phyloP scores from a whole-genome alignment of 441 rosid genomes.

The Syzygium syzygioides region DNA sequence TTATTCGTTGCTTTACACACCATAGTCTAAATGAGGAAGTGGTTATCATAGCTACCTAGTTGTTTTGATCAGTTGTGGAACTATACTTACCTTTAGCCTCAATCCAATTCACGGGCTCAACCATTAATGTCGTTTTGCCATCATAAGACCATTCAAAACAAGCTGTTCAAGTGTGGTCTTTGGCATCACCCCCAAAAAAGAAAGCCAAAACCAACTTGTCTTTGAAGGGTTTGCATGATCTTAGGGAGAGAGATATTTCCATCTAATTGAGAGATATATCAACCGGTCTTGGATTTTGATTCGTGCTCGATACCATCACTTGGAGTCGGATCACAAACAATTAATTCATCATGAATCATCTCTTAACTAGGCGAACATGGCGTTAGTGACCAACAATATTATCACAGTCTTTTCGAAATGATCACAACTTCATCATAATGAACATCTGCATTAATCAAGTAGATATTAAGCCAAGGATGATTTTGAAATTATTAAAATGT shows the following conservation, averaged over 20 bases:
- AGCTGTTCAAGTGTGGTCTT: neutral
- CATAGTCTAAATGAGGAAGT: neutral
- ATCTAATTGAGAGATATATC: neutral
- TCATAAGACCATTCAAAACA: neutral
- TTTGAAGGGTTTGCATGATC: neutral
- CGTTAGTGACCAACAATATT: neutral
- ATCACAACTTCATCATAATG: neutral
- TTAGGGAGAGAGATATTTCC: neutral
- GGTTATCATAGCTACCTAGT: neutral
- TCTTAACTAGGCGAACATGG: neutral
- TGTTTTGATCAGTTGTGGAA: neutral
- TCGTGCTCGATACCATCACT: neutral
- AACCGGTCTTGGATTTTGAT: neutral
- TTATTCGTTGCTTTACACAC: neutral
- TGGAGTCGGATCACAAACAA: neutral
- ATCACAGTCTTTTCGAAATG: neutral
- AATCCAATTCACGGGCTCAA: neutral
- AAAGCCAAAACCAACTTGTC: neutral
- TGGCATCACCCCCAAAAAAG: neutral
- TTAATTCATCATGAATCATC: neutral
- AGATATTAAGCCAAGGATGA: neutral
- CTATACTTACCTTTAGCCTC: neutral
- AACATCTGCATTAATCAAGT: neutral
- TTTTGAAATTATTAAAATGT: fast-evolving
- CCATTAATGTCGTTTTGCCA: neutral